Base-by-base conservation (phyloP, 2,329 filamentous ascomycete species). In the Didymella keratinophila region DNA sequence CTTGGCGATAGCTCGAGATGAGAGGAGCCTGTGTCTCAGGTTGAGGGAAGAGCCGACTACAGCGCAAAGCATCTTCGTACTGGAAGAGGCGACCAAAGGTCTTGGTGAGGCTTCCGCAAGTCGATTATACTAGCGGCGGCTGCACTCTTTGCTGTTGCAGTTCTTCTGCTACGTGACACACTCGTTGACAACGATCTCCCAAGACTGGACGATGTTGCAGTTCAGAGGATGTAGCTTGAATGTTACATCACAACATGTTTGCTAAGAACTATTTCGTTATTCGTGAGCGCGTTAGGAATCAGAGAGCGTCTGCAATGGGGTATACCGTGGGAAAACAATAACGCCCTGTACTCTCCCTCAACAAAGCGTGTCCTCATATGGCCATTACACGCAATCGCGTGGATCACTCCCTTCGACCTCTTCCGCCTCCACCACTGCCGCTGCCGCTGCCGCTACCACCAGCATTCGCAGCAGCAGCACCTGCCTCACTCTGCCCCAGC, bases 401-500 rank as follows among this genome's bases (percentile, higher is more conserved):
- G 32, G 10, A 32, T 56, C 45, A 56, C 52, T 44, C 50, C 37
- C 21, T 56, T 37, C 34, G 25, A 25, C 42, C 21, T 2, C 49
- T 41, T 12, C 34, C 20, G 23, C 42, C 36, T 8, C 36, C 20
- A 14, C 43, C 20, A 18, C 9, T 21, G 12, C 45, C 23, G 11
- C 30, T 27, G 1, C 14, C 46, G 27, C 23, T 27, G 20, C 36
- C 39, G 25, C 12, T 25, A 4, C 11, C 28, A 4, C 14, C n/a
- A 27, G 41, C 42, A 42, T 11, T 37, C n/a, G 36, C 21, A 20
- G 12, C 25, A 18, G 28, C 43, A 30, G 28, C 43, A 32, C 18
- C 28, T 28, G 42, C 30, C 44, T 66, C 37, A 9, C 21, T n/a
- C 41, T 43, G 23, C 41, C 71, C 75, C 18, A 82, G 59, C 63